Percentiles rank a stretch among this genome's conserved stretches.
phyloP scores from a whole-genome alignment of 2,329 filamentous ascomycete genomes.

The Cytospora chrysosperma region DNA sequence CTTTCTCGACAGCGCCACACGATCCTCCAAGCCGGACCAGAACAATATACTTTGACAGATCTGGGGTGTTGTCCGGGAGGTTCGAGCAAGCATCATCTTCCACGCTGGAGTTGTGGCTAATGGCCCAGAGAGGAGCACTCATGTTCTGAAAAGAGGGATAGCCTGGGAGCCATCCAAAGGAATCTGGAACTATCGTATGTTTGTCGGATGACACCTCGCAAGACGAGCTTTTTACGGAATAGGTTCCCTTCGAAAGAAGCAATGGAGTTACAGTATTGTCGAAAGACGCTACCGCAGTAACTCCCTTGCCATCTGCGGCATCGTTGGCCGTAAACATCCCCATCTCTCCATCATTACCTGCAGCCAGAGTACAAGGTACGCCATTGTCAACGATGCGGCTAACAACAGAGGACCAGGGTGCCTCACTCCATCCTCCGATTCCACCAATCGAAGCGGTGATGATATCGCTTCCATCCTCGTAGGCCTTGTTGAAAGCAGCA shows the following conservation, averaged over 20 bases:
- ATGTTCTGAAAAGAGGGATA: conserved; percentile 21
- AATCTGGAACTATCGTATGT: neutral
- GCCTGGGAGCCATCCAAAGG: conserved; percentile 26
- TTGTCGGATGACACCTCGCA: conserved; percentile 4
- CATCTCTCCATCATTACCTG: conserved; percentile 29
- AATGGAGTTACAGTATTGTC: conserved; percentile 27
- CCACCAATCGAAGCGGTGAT: conserved; percentile 34
- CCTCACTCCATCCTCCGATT: conserved; percentile 31
- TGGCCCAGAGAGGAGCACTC: conserved; percentile 30
- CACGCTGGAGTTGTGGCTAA: conserved; percentile 32
- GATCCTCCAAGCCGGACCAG: conserved; percentile 39
- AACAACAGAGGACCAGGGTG: conserved; percentile 29
- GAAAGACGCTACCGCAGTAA: conserved; percentile 29
- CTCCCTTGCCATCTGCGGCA: conserved; percentile 30
- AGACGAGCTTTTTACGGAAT: conserved; percentile 17
- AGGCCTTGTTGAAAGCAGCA: conserved; percentile 42
- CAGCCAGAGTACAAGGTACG: conserved; percentile 31
- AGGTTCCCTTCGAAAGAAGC: conserved; percentile 26
- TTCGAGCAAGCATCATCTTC: conserved; percentile 38
- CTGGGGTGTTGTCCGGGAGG: conserved; percentile 39
- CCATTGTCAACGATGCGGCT: conserved; percentile 33
- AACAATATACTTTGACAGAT: conserved; percentile 41
- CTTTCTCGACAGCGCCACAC: conserved; percentile 32
- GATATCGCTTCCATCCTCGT: conserved; percentile 40
- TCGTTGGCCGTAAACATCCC: conserved; percentile 29